Evolutionary conservation across 768 basidiomycete species (phyloP), one percentile per base, ranked within the genome.

Genomic region (Coprinopsis marcescibilis): DNA sequence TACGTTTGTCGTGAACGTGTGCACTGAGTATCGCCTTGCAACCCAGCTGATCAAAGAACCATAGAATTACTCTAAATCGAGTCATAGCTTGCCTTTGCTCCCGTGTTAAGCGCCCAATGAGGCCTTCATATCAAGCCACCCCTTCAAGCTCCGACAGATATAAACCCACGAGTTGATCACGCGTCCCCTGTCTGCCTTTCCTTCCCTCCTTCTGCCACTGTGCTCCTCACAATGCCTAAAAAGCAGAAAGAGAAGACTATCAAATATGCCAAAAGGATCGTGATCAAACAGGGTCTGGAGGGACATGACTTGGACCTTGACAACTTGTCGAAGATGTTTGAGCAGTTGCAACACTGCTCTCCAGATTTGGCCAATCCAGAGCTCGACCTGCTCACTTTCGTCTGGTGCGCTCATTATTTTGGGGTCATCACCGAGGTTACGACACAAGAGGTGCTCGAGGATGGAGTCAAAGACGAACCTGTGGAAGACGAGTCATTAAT

Each of bases 341-440:
- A 69, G 29, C 54, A 71, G 37, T 62, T 77, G 30, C 74, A 74
- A 49, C 55, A 66, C 12, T 57, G 58, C 33, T 65, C 72, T 1
- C 60, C 72, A 4, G 77, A 77, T 35, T 55, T 64, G 4, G 63
- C 69, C 4, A 53, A 63, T 46, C 65, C 68, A 1, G 49, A 52
- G 3, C 46, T 68, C 23, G 73, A 75, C 52, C 45, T 76, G 1
- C 37, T 75, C 14, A 66, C 69, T 0, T 77, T 77, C 46, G 62
- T 69, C 4, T 45, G 56, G 17, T 57, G 51, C 13, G 61, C 66
- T 4, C 58, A 63, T 41, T 72, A 60, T 57, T 73, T 75, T 55
- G 73, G 65, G 8, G 64, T 72, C n/a, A 66, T 78, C 34, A 55
- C 60, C 54, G 20, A 25, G 26, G 30, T n/a, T 8, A 40, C 48